Conservation (phyloP, 192 early-diverging fungal genomes). For the Podochytrium sp. region DNA sequence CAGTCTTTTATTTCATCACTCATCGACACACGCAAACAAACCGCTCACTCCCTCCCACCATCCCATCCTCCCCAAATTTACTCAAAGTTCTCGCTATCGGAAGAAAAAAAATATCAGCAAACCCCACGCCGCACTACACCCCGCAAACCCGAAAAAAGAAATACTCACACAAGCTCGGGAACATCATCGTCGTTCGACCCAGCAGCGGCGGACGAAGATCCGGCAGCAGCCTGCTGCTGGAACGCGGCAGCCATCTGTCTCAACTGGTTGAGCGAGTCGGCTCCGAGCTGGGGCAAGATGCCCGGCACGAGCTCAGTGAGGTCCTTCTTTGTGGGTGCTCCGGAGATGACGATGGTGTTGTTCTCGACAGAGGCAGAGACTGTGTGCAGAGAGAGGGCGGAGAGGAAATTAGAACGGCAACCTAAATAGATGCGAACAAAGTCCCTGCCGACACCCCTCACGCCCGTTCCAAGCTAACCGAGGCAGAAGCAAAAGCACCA, state of each 20-base stretch:
- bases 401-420: neutral
- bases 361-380: conserved; percentile 79
- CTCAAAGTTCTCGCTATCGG: conserved; percentile 4
- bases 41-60: neutral
- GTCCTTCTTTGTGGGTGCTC: conserved; percentile 80
- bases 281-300: conserved; percentile 85
- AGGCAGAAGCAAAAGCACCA: too few species aligned
- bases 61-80: conserved; percentile 5
- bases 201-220: conserved; percentile 39
- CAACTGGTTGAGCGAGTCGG: conserved; percentile 86
- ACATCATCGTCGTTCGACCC: conserved; percentile 76
- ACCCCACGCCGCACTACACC: too few species aligned
- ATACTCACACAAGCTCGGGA: conserved; percentile 78
- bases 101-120: neutral
- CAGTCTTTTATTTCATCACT: neutral
- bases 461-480: too few species aligned
- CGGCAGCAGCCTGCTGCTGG: conserved; percentile 67
- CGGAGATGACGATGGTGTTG: conserved; percentile 97
- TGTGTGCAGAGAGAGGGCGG: too few species aligned
- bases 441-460: too few species aligned
- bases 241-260: conserved; percentile 85
- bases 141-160: neutral
- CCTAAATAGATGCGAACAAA: neutral
- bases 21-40: neutral
- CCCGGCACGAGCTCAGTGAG: conserved; percentile 79